These are phyloP conservation scores for Rhizomucor miehei DNA, from an alignment of 371 early-diverging fungal genomes.

Conservation along the genomic window DNA sequence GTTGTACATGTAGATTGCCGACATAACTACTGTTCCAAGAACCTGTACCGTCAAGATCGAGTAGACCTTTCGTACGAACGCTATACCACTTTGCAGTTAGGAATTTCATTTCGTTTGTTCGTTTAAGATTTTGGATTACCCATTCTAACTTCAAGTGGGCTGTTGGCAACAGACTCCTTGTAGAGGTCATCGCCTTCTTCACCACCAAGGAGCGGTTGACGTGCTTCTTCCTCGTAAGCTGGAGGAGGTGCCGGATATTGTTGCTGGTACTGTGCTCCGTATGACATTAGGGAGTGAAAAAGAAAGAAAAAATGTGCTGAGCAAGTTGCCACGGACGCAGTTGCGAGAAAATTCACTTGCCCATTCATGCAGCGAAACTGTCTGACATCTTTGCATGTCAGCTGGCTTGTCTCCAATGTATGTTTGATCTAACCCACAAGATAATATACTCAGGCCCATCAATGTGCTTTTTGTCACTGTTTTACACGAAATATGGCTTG, in stretches of 20 bases:
- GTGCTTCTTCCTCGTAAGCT: constrained; percentile 36
- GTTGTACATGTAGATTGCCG: constrained; percentile 59
- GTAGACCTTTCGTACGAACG: constrained; percentile 81
- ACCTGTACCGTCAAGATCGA: constrained; percentile 71
- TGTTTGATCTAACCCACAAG: too few relatives aligned
- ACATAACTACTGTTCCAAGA: constrained; percentile 53
- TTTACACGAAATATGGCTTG: too few relatives aligned
- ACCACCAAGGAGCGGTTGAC: constrained; percentile 29
- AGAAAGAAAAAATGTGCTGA: neutral
- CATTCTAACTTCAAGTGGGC: constrained; percentile 54
- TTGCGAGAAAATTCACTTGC: neutral
- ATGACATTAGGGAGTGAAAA: constrained; percentile 9
- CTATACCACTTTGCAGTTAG: too few relatives aligned
- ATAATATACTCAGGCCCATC: too few relatives aligned
- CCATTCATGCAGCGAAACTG: neutral
- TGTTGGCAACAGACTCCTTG: constrained; percentile 56
- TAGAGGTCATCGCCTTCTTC: constrained; percentile 57
- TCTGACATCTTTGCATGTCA: too few relatives aligned
- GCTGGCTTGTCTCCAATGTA: too few relatives aligned
- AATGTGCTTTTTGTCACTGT: too few relatives aligned
- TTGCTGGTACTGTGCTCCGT: constrained; percentile 13
- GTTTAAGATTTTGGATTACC: too few relatives aligned
- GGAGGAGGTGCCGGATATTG: constrained; percentile 48
- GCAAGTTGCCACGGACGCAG: neutral
- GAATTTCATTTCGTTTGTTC: too few relatives aligned